Conservation (phyloP, 805 yeast species). For the Starmera dryadoides region DNA sequence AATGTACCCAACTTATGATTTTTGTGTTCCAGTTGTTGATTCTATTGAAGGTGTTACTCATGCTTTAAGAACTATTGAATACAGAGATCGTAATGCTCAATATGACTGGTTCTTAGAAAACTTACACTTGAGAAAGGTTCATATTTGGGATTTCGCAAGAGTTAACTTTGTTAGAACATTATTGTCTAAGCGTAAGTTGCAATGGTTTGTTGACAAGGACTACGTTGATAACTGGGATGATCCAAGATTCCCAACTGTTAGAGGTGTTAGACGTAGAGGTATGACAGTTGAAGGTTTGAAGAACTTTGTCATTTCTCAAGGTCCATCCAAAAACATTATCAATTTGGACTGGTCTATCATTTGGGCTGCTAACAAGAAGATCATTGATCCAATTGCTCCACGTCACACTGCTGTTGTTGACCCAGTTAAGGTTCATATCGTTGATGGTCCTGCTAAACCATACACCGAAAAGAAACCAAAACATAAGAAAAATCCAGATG, state of each 20-base stretch:
- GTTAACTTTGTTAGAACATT: slow-evolving; percentile 95
- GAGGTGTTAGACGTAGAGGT: slow-evolving; percentile 99
- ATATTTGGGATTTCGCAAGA: slow-evolving; percentile 97
- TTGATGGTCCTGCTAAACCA: slow-evolving; percentile 61
- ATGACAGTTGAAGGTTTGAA: slow-evolving; percentile 98
- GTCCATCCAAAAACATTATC: slow-evolving; percentile 95
- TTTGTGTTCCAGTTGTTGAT: slow-evolving; percentile 97
- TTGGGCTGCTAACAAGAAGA: slow-evolving; percentile 97
- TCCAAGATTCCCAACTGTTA: slow-evolving; percentile 98
- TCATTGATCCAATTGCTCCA: slow-evolving; percentile 95
- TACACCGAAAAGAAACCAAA: slow-evolving; percentile 71
- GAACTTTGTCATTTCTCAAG: slow-evolving; percentile 90
- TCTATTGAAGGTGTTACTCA: slow-evolving; percentile 96
- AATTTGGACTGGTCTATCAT: slow-evolving; percentile 96
- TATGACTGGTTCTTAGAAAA: slow-evolving; percentile 93
- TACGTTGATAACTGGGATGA: slow-evolving; percentile 91
- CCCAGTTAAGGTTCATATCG: slow-evolving; percentile 62
- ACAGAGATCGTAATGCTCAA: slow-evolving; percentile 97
- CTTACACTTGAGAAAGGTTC: slow-evolving; percentile 79
- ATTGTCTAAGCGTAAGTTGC: slow-evolving; percentile 93
- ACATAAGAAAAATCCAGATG: slow-evolving; percentile 91
- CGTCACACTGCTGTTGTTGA: slow-evolving; percentile 82
- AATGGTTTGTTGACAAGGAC: slow-evolving; percentile 95
- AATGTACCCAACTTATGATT: slow-evolving; percentile 96
- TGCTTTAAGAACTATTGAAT: slow-evolving; percentile 95